phyloP scores from a whole-genome alignment of 1,139 yeast genomes.

The Saccharomyces pastorianus region DNA sequence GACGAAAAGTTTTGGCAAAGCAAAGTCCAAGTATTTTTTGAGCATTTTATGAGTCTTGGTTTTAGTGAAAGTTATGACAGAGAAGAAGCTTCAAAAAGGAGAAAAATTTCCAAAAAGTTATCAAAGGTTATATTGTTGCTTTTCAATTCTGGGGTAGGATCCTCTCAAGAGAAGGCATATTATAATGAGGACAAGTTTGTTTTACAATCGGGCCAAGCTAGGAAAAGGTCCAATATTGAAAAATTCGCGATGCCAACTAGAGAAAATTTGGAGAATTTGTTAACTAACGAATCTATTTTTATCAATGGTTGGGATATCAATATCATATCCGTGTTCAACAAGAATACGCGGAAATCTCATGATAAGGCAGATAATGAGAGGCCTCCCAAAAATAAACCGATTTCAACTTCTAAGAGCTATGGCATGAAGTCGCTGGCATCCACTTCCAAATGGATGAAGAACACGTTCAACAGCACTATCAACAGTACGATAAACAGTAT shows the following conservation, averaged over 20 bases:
- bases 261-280: conserved; percentile 45
- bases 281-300: conserved; percentile 40
- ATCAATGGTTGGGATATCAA: conserved; percentile 55
- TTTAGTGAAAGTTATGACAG: conserved; percentile 66
- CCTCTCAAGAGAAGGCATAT: conserved; percentile 50
- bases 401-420: background rate
- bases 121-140: conserved; percentile 56
- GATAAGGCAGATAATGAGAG: background rate
- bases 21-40: conserved; percentile 72
- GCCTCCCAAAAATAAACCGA: background rate
- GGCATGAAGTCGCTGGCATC: conserved; percentile 3
- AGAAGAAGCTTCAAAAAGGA: conserved; percentile 65
- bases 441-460: conserved; percentile 30
- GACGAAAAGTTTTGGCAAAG: conserved; percentile 64
- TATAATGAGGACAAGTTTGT: conserved; percentile 32
- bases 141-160: conserved; percentile 67
- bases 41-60: conserved; percentile 61
- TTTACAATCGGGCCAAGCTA: conserved; percentile 23
- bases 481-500: conserved; percentile 2
- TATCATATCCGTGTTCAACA: conserved; percentile 50
- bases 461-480: conserved; percentile 13
- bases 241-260: conserved; percentile 41
- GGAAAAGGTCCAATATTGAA: conserved; percentile 30
- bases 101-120: conserved; percentile 51
- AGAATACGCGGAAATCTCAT: background rate